Conservation (phyloP, 345 rosid genomes). For the Lagerstroemia speciosa region DNA sequence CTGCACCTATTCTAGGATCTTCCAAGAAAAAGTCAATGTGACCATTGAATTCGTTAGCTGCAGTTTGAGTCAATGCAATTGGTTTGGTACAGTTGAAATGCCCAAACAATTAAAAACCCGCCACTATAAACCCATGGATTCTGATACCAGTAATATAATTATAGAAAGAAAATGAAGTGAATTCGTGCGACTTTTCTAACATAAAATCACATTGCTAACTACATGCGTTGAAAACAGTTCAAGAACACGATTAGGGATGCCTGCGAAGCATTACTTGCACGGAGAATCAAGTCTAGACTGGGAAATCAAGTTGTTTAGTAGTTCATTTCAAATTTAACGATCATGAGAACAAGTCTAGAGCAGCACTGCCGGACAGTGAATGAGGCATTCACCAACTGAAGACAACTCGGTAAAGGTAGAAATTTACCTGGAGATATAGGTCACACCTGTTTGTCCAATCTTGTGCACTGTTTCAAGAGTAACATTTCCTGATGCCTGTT, state of each 20-base stretch:
- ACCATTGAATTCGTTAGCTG: neutral
- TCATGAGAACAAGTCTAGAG: neutral
- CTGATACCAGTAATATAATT: neutral
- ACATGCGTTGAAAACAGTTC: neutral
- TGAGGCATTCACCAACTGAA: neutral
- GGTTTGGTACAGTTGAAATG: neutral
- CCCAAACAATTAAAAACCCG: neutral
- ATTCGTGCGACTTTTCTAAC: neutral
- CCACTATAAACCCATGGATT: neutral
- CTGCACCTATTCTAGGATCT: too few relatives aligned
- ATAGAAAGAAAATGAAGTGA: neutral
- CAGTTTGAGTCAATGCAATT: too few relatives aligned
- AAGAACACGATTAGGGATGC: neutral
- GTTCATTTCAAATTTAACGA: neutral
- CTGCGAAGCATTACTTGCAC: neutral
- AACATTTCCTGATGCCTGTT: slow-evolving; percentile 91
- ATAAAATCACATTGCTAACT: neutral
- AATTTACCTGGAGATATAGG: slow-evolving; percentile 78
- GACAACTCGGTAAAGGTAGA: neutral
- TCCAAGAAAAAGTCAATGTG: neutral
- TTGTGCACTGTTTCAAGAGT: slow-evolving; percentile 82
- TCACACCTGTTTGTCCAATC: slow-evolving; percentile 92
- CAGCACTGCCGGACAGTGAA: neutral
- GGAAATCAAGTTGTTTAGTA: neutral
- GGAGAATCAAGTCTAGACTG: neutral